Conservation (phyloP, 2,329 filamentous ascomycete genomes). For the Pseudogymnoascus sp. region DNA sequence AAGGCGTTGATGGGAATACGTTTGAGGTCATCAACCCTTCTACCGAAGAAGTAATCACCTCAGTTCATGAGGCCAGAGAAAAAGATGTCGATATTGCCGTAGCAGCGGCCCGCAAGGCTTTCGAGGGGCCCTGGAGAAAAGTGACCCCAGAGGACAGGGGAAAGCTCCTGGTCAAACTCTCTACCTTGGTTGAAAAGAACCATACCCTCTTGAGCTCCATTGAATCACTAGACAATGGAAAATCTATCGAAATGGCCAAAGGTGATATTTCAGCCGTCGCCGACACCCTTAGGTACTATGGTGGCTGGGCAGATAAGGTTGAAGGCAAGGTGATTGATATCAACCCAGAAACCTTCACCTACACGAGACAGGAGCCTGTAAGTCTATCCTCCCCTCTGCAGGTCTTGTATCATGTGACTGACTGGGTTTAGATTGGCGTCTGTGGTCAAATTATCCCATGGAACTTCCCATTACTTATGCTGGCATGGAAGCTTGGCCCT, state of each 20-base stretch:
- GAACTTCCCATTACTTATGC: conserved; percentile 64
- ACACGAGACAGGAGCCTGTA: conserved; percentile 57
- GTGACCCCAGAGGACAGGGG: conserved; percentile 65
- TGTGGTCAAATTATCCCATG: conserved; percentile 68
- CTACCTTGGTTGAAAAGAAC: conserved; percentile 74
- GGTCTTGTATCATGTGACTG: not conserved
- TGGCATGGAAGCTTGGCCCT: conserved; percentile 58
- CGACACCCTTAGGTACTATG: conserved; percentile 74
- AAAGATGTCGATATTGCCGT: conserved; percentile 81
- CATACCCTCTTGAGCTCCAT: conserved; percentile 67
- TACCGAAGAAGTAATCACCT: conserved; percentile 76
- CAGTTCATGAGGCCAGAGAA: conserved; percentile 77
- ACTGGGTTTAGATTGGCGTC: conserved; percentile 44
- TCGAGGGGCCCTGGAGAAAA: conserved; percentile 63
- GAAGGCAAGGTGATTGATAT: conserved; percentile 63
- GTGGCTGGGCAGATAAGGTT: conserved; percentile 66
- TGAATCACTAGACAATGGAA: conserved; percentile 84
- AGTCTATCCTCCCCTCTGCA: conserved; percentile 34
- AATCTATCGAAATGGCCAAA: conserved; percentile 68
- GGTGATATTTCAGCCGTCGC: conserved; percentile 63
- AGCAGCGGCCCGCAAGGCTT: conserved; percentile 75
- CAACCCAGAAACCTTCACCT: conserved; percentile 56
- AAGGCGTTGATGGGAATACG: conserved; percentile 75
- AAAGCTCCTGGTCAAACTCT: conserved; percentile 64
- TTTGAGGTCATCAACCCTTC: conserved; percentile 89